phyloP scores from a whole-genome alignment of 306 rosid species.

The Amphicarpaea edgeworthii region DNA sequence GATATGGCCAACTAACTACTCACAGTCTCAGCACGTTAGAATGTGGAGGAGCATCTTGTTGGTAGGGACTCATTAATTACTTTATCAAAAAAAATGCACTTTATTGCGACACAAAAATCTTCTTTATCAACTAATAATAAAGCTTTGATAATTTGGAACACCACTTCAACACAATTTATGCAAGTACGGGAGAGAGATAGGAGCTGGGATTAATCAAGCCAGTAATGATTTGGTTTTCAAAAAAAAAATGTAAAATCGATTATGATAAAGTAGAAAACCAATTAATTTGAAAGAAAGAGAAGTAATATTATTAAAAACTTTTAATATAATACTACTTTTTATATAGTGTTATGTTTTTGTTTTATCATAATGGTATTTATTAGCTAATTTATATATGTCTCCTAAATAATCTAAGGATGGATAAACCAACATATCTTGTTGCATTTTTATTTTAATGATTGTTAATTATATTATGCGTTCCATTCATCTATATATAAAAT shows the following conservation, averaged over 20 bases:
- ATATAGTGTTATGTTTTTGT: not conserved
- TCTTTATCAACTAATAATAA: conserved; percentile 39
- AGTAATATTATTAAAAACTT: not conserved
- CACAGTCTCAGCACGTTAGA: conserved; percentile 34
- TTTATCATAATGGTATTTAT: not conserved
- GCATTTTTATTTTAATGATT: not conserved
- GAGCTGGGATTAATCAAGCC: conserved; percentile 12
- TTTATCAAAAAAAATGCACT: not conserved
- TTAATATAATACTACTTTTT: too few relatives aligned
- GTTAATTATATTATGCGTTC: not conserved
- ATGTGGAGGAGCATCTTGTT: conserved; percentile 40
- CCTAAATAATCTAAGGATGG: not conserved
- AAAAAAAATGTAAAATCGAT: conserved; percentile 5
- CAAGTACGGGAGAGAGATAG: not conserved
- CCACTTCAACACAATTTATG: conserved; percentile 28
- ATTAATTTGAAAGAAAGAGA: not conserved
- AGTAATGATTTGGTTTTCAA: conserved; percentile 7
- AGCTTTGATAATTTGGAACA: conserved; percentile 37
- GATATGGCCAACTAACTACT: not conserved
- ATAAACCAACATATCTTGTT: not conserved
- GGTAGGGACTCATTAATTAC: conserved; percentile 30
- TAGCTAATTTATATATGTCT: not conserved
- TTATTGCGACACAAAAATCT: conserved; percentile 35
- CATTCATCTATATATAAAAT: too few relatives aligned
- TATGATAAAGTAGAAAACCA: not conserved